Conservation (phyloP, 257 asterid genomes). For the Primulina tabacum region DNA sequence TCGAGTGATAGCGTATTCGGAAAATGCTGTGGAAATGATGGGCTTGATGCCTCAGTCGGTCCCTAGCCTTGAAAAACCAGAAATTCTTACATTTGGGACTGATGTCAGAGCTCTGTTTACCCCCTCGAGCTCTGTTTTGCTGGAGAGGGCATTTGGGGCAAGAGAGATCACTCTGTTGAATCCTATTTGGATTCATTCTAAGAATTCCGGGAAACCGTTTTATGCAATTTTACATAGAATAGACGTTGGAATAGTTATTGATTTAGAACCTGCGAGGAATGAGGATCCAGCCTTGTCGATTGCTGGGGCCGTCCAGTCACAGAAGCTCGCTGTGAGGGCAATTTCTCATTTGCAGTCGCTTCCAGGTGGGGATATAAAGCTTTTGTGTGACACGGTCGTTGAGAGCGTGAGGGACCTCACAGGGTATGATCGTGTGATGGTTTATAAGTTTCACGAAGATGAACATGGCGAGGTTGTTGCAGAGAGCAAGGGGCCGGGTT, state of each 20-base stretch:
- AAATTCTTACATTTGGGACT: conserved; percentile 48
- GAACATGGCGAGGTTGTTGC: conserved; percentile 72
- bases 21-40: conserved; percentile 66
- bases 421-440: conserved; percentile 81
- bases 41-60: conserved; percentile 67
- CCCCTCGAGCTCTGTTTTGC: conserved; percentile 53
- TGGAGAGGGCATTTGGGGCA: conserved; percentile 69
- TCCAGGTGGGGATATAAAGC: conserved; percentile 76
- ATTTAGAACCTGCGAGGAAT: conserved; percentile 76
- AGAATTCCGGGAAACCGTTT: conserved; percentile 65
- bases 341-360: conserved; percentile 79
- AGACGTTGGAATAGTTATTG: conserved; percentile 81
- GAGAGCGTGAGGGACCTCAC: conserved; percentile 69
- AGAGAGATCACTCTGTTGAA: conserved; percentile 67
- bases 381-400: conserved; percentile 71
- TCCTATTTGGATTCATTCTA: conserved; percentile 74
- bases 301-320: conserved; percentile 88
- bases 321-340: conserved; percentile 77
- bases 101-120: conserved; percentile 74
- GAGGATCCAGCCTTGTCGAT: conserved; percentile 77
- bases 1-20: conserved; percentile 54
- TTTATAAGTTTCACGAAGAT: conserved; percentile 82
- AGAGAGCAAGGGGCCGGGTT: conserved; percentile 55
- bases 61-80: conserved; percentile 57
- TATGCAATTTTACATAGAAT: conserved; percentile 78